phyloP scores from a whole-genome alignment of 2,329 filamentous ascomycete species.

The Hysterium pulicare region DNA sequence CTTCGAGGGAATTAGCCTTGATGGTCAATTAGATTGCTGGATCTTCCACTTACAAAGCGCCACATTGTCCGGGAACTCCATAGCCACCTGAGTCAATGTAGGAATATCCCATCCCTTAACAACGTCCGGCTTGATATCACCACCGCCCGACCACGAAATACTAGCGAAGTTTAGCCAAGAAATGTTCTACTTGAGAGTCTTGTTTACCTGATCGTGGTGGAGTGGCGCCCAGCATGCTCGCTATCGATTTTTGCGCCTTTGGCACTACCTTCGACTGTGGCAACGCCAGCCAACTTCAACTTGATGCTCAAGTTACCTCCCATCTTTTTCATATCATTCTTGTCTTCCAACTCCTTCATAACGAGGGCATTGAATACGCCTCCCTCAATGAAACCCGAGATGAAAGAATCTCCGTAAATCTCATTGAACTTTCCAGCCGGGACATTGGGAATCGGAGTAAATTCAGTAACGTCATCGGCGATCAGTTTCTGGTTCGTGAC shows the following conservation, averaged over 20 bases:
- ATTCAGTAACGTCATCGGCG: neutral
- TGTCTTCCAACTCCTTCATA: conserved; percentile 19
- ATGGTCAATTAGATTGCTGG: conserved; percentile 17
- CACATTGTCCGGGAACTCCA: conserved; percentile 11
- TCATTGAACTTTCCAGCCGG: conserved; percentile 12
- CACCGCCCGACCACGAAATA: too few relatives aligned
- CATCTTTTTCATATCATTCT: conserved; percentile 9
- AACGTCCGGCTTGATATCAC: too few relatives aligned
- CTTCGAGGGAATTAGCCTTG: conserved; percentile 23
- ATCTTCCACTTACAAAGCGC: conserved; percentile 19
- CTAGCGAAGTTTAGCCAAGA: too few relatives aligned
- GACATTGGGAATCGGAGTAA: neutral
- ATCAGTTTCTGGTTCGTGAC: neutral
- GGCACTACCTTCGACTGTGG: neutral
- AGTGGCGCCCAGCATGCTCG: neutral
- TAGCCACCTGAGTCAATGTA: neutral
- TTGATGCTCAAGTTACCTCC: neutral
- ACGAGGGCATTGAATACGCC: conserved; percentile 28
- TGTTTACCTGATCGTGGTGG: neutral
- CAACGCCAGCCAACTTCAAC: conserved; percentile 8
- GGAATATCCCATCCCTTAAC: too few relatives aligned
- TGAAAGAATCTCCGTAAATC: conserved; percentile 27
- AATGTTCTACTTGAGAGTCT: too few relatives aligned
- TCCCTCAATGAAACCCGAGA: conserved; percentile 28
- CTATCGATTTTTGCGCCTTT: neutral